Base-by-base conservation (phyloP, 768 basidiomycete species). In the Russula lepida region DNA sequence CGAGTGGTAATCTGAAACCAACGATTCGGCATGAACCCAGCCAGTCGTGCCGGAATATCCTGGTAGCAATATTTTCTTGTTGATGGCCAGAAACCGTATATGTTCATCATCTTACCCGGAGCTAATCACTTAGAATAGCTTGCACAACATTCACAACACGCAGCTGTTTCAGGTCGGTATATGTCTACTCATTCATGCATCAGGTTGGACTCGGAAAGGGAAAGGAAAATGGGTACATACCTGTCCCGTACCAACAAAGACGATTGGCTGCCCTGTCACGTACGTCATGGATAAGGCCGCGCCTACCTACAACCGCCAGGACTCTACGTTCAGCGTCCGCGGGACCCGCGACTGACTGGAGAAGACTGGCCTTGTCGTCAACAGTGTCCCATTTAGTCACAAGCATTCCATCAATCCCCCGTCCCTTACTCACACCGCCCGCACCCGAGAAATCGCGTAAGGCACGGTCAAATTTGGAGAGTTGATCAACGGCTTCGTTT, bases 371-470 rank as follows among this genome's bases (percentile, higher is more conserved):
- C 82, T 95, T 95, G 75, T 95, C 92, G 69, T 94, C 92, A 23
- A 98, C 97, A 1, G 95, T 98, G 69, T 99, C 97, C 88, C 97
- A 98, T 74, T 99, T 99, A 33, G 97, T 99, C 60, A 99, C 84
- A 47, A 99, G 78, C 88, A 97, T 98, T 27, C 95, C 97, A 71
- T 99, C 97, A 63, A 99, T 95, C 6, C 97, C 97, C 23, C 97
- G 84, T 52, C 87, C 87, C 71, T 84, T 84, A 19, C 83, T 83
- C 30, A 77, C 74, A 30, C 54, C 41, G 15, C 71, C 74, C 0
- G 84, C 81, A 19, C 86, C 83, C 6, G 93, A 93, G 69, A 98
- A 98, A 70, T 99, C 94, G 25, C 88, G 85, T 60, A 99, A 73
- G 1, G 95, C 88, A 19, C 94, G 85, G 70, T 99, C 95, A 71